These are phyloP conservation scores for Zychaea mexicana DNA, from an alignment of 371 early-diverging fungal species.

Conservation along the genomic window DNA sequence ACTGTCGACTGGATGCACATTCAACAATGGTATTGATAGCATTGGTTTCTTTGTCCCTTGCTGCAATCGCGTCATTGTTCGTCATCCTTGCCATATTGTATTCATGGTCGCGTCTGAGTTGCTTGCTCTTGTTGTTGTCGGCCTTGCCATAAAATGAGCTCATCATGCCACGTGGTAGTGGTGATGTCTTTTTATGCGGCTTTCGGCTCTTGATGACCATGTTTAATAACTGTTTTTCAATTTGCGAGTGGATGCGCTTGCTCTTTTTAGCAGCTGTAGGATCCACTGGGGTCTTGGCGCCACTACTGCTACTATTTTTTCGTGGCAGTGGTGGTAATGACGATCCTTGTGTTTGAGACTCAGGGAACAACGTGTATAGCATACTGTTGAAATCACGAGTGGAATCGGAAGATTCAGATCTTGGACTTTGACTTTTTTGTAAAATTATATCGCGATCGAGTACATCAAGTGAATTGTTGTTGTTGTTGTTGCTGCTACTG, in stretches of 20 bases:
- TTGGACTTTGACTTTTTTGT: neutral
- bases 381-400: neutral
- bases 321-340: neutral
- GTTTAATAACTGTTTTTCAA: conserved; percentile 30
- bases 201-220: conserved; percentile 16
- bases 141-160: conserved; percentile 11
- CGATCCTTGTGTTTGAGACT: neutral
- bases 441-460: neutral
- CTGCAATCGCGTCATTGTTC: neutral
- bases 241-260: conserved; percentile 14
- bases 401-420: neutral
- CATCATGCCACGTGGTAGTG: conserved; percentile 22
- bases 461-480: neutral
- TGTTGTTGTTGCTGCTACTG: neutral
- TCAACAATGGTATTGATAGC: conserved; percentile 9
- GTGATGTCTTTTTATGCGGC: conserved; percentile 21
- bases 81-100: neutral
- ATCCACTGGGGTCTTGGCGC: neutral
- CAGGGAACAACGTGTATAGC: neutral
- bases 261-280: conserved; percentile 1
- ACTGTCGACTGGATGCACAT: conserved; percentile 12
- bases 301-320: no score
- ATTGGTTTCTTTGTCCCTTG: conserved; percentile 14
- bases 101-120: neutral
- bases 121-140: neutral